phyloP scores from a whole-genome alignment of 345 rosid genomes.

The Moricandia arvensis region DNA sequence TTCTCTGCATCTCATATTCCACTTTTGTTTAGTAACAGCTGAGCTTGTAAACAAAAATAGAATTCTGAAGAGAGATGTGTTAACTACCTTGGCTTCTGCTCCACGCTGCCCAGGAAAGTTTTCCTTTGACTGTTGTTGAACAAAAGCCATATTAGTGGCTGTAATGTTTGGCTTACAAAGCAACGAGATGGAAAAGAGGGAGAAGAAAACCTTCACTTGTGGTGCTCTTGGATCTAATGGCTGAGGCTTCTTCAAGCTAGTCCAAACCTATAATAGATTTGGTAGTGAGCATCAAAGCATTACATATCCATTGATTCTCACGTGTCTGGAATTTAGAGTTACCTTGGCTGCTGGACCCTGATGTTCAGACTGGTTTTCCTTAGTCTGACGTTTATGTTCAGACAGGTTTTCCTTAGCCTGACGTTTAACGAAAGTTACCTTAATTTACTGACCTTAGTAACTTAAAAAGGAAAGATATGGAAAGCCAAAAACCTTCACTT shows the following conservation, averaged over 20 bases:
- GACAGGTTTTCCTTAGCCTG: background rate
- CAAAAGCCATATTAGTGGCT: background rate
- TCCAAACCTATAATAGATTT: background rate
- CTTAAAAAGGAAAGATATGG: background rate
- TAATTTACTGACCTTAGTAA: background rate
- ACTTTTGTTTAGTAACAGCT: background rate
- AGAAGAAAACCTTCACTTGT: background rate
- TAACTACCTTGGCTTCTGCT: background rate
- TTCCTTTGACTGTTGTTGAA: background rate
- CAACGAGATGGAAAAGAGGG: background rate
- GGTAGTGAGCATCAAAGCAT: background rate
- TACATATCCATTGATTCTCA: background rate
- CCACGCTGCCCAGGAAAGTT: background rate
- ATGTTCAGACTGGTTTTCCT: background rate
- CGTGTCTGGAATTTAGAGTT: background rate
- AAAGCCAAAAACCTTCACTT: background rate
- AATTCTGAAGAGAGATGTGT: background rate
- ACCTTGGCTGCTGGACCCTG: background rate
- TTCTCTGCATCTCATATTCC: background rate
- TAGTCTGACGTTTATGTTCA: background rate
- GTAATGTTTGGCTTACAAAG: background rate
- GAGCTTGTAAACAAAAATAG: background rate
- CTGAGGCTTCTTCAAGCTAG: background rate
- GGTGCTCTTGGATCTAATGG: background rate
- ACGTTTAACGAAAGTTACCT: background rate